These are phyloP conservation scores for Geotrichum bryndzae DNA, from an alignment of 1,139 yeast species.

Conservation along the genomic window DNA sequence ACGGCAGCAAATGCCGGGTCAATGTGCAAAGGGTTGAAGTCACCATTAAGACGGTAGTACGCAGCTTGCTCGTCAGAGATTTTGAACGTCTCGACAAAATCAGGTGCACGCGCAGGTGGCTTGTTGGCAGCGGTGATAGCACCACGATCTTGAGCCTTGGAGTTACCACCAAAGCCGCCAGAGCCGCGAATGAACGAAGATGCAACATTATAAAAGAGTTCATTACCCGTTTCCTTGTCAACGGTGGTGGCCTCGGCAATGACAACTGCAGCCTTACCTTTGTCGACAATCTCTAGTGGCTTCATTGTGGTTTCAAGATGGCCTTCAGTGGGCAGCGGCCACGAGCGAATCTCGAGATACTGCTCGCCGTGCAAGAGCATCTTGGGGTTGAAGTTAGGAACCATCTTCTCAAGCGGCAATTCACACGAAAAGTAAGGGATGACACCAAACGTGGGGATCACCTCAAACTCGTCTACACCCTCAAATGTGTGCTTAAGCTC, in stretches of 20 bases:
- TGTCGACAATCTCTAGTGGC: conserved; percentile 74
- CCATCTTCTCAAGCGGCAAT: conserved; percentile 50
- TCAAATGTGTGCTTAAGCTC: conserved; percentile 82
- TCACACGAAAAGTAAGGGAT: conserved; percentile 61
- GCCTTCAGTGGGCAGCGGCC: conserved; percentile 69
- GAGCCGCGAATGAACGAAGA: conserved; percentile 85
- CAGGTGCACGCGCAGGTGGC: conserved; percentile 65
- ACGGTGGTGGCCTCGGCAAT: conserved; percentile 68
- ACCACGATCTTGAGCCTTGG: conserved; percentile 52
- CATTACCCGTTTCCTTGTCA: conserved; percentile 65
- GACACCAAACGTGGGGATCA: conserved; percentile 89
- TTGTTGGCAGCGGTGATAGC: conserved; percentile 59
- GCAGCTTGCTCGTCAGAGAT: conserved; percentile 81
- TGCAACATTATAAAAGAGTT: conserved; percentile 73
- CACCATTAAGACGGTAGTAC: conserved; percentile 86
- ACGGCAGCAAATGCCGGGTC: conserved; percentile 88
- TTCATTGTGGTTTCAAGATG: conserved; percentile 52
- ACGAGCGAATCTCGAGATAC: conserved; percentile 69
- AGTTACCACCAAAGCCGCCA: conserved; percentile 44
- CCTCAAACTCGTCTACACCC: conserved; percentile 70
- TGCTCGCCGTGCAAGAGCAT: conserved; percentile 93
- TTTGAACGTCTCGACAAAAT: conserved; percentile 52
- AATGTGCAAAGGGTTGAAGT: conserved; percentile 90
- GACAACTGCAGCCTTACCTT: conserved; percentile 82
- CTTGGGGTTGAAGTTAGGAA: conserved; percentile 79